These are phyloP conservation scores for Xylaria sp. DNA, from an alignment of 2,329 filamentous ascomycete genomes.

Conservation along the genomic window DNA sequence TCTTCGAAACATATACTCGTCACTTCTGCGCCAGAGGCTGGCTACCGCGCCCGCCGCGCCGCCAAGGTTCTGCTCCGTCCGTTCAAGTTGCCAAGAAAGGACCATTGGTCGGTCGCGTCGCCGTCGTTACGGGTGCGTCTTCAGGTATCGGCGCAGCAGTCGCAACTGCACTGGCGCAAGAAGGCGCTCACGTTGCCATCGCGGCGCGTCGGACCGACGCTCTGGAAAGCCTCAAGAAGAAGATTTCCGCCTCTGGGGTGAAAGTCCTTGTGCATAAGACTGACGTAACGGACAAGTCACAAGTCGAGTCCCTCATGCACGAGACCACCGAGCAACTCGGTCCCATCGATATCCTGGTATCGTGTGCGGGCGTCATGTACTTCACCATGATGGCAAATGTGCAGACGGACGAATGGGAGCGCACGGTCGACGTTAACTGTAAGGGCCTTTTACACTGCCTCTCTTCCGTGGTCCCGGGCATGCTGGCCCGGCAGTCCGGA, in stretches of 20 bases:
- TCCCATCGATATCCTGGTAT: constrained; percentile 80
- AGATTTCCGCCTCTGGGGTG: constrained; percentile 62
- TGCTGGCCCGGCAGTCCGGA: constrained; percentile 75
- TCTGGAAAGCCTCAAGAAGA: constrained; percentile 73
- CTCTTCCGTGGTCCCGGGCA: constrained; percentile 73
- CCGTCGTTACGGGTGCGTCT: constrained; percentile 81
- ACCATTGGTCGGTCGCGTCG: constrained; percentile 74
- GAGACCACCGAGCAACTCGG: constrained; percentile 72
- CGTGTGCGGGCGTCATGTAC: constrained; percentile 88
- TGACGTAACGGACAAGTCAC: constrained; percentile 74
- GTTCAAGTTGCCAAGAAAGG: constrained; percentile 58
- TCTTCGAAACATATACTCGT: constrained; percentile 82
- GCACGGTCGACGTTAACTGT: constrained; percentile 87
- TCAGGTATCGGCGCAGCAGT: constrained; percentile 84
- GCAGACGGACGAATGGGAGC: constrained; percentile 80
- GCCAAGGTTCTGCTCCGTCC: constrained; percentile 49
- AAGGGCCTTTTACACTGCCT: constrained; percentile 82
- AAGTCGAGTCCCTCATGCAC: constrained; percentile 74
- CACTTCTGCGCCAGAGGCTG: constrained; percentile 85
- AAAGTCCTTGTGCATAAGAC: constrained; percentile 77
- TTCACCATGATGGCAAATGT: constrained; percentile 87
- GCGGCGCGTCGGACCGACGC: constrained; percentile 77
- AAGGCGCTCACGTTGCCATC: constrained; percentile 78
- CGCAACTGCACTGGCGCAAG: constrained; percentile 72
- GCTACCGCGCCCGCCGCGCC: constrained; percentile 71